Base-by-base conservation (phyloP, 768 basidiomycete species). In the Termitomyces sp. region DNA sequence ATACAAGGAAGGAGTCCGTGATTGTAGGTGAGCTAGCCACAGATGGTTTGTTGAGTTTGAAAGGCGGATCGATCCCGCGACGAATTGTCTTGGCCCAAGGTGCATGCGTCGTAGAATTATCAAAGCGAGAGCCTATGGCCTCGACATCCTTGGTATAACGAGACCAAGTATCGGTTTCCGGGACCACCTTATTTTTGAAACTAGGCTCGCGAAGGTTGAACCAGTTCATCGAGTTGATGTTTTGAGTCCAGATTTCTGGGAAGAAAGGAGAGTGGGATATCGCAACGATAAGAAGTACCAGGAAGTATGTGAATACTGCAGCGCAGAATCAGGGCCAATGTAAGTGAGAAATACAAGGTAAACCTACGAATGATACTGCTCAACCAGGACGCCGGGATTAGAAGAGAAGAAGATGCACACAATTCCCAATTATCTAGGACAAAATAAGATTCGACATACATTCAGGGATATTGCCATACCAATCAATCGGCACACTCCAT, bases 11-110 rank as follows among this genome's bases (percentile, higher is more conserved):
- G 53, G 41, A 49, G 53, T 41, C 56, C 1, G 59, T 62, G 27
- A 65, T 61, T 18, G 61, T 55, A 3, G 52, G 64, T 56, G 61
- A 65, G 46, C 48, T 71, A 46, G 34, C 51, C 22, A 31, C 55
- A 16, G 61, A 59, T 49, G 56, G 58, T 34, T 61, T 60, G 36
- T 43, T 64, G 34, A 57, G 66, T 53, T 55, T 71, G 63, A 87
- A 87, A 1, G 86, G 86, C 5, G 63, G 61, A 61, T 87, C 86
- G 14, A 83, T 68, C 3, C 86, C 86, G 37, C 86, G 83, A 42
- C 80, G 79, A 46, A 77, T 67, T 22, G 65, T 65, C 9, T 65
- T 64, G n/a, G 82, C 81, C 85, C 84, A 86, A 7, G 74, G 73
- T 1, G 82, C 81, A 6, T 73, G 74, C 22, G 59, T 56, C 36